Percentiles rank a stretch among this genome's conserved stretches.
phyloP scores from a whole-genome alignment of 805 yeast species.

The Kluyveromyces dobzhanskii region DNA sequence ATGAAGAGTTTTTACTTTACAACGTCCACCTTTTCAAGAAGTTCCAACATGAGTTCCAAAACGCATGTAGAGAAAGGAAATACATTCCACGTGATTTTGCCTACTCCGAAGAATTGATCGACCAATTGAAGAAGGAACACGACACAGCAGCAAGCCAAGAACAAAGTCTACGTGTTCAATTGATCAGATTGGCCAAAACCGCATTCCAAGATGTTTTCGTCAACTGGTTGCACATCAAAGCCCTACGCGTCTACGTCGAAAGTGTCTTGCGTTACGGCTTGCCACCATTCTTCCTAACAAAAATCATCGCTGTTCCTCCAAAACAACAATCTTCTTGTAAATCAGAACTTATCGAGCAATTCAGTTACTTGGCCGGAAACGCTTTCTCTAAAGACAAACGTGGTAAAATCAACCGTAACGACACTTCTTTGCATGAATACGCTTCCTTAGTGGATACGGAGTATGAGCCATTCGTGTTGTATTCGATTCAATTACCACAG shows the following conservation, averaged over 20 bases:
- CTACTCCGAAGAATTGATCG: constrained; percentile 70
- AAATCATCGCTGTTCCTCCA: constrained; percentile 38
- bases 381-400: constrained; percentile 65
- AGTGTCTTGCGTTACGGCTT: constrained; percentile 91
- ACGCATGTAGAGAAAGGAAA: constrained; percentile 71
- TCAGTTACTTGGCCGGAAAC: constrained; percentile 86
- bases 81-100: constrained; percentile 91
- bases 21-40: constrained; percentile 82
- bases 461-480: constrained; percentile 92
- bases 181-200: constrained; percentile 73
- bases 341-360: constrained; percentile 60
- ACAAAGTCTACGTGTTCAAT: constrained; percentile 62
- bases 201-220: constrained; percentile 84
- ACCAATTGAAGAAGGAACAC: constrained; percentile 69
- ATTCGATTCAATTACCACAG: constrained; percentile 31
- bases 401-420: constrained; percentile 54
- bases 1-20: constrained; percentile 65
- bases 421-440: constrained; percentile 67
- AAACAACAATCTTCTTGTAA: constrained; percentile 49
- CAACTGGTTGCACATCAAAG: constrained; percentile 86
- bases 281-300: constrained; percentile 79
- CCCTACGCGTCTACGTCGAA: constrained; percentile 83
- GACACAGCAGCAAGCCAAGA: constrained; percentile 69
- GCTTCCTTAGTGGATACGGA: constrained; percentile 90
- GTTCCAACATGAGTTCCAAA: constrained; percentile 57